Evolutionary conservation across 768 basidiomycete species (phyloP).

Genomic region (Macrocybe gigantea): DNA sequence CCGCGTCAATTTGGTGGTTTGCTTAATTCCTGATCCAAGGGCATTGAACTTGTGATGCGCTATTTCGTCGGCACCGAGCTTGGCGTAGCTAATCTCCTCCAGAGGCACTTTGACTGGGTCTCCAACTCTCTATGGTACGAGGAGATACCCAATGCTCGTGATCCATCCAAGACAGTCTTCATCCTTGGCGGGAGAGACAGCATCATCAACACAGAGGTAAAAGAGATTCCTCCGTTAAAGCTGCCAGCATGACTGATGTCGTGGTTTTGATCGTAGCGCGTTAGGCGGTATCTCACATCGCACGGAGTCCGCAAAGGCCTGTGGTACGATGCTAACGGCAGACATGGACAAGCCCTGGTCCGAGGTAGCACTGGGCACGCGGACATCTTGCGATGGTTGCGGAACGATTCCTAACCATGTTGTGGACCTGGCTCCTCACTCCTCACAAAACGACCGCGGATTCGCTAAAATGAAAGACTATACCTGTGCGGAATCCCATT

Average conservation of each 20-base stretch:
- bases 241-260: neutral
- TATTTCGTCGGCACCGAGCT: constrained; percentile 88
- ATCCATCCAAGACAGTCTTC: constrained; percentile 62
- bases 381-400: constrained; percentile 61
- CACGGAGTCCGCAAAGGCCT: constrained; percentile 69
- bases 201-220: constrained; percentile 69
- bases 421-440: too few species aligned
- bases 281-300: constrained; percentile 66
- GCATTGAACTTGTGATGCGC: constrained; percentile 71
- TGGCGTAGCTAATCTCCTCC: constrained; percentile 81
- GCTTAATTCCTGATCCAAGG: constrained; percentile 35
- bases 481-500: too few species aligned
- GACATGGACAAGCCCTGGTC: constrained; percentile 58
- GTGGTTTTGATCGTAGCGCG: constrained; percentile 38
- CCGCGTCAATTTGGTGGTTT: neutral
- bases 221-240: constrained; percentile 1
- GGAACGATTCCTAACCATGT: constrained; percentile 11
- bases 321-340: constrained; percentile 55
- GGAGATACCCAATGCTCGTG: constrained; percentile 76
- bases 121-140: constrained; percentile 88
- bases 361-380: constrained; percentile 45
- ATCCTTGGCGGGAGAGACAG: constrained; percentile 80
- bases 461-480: too few species aligned
- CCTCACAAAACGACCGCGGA: too few species aligned
- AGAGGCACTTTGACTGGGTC: constrained; percentile 80